Percentiles rank a stretch among this genome's conserved stretches.
Conservation (phyloP, 441 rosid genomes). For the Gossypium davidsonii region DNA sequence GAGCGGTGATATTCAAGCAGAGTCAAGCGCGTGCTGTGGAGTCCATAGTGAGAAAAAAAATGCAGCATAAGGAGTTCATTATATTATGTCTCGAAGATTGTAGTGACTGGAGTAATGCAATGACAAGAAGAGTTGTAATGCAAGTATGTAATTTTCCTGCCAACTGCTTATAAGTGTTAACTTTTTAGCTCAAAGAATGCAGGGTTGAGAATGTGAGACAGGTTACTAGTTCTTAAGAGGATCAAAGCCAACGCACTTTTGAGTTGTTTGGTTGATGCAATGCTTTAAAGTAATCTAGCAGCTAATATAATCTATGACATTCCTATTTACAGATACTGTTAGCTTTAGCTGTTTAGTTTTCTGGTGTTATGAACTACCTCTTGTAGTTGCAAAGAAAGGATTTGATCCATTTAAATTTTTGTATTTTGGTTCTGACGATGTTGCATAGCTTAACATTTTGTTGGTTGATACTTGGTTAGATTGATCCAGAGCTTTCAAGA, state of each 20-base stretch:
- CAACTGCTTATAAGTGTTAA: not conserved
- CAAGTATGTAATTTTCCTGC: slow-evolving; percentile 49
- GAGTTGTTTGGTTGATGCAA: not conserved
- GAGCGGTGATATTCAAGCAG: slow-evolving; percentile 31
- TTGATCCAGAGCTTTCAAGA: slow-evolving; percentile 94
- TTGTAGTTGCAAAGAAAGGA: not conserved
- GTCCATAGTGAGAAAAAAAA: slow-evolving; percentile 80
- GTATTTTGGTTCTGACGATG: not conserved
- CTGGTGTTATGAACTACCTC: not conserved
- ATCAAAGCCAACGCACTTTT: not conserved
- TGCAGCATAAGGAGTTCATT: slow-evolving; percentile 92
- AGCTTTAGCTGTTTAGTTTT: not conserved
- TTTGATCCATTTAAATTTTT: not conserved
- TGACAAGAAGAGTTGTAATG: slow-evolving; percentile 87
- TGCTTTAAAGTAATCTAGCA: not conserved
- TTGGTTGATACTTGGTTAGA: slow-evolving; percentile 34
- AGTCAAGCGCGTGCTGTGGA: slow-evolving; percentile 93
- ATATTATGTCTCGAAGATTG: slow-evolving; percentile 91
- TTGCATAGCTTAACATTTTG: slow-evolving; percentile 13
- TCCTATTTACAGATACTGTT: not conserved
- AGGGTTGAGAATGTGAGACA: not conserved
- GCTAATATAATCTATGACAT: not conserved
- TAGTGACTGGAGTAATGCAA: slow-evolving; percentile 94
- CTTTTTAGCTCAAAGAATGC: not conserved
- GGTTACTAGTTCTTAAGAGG: not conserved